These are phyloP conservation scores for Flaveria bidentis DNA, from an alignment of 129 eudicot species.

Conservation along the genomic window DNA sequence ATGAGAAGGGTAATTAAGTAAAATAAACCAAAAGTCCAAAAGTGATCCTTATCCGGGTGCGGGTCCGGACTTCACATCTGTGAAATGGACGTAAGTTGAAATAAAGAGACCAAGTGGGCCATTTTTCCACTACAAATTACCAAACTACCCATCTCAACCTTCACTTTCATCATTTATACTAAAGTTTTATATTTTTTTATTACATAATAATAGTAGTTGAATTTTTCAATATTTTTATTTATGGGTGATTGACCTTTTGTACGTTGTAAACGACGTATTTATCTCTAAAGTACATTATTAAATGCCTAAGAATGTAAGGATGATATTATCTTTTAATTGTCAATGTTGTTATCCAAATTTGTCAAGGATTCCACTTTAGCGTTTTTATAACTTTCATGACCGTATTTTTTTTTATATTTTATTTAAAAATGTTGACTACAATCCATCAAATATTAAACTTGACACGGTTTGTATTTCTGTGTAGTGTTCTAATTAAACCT, in stretches of 20 bases:
- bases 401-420: not conserved
- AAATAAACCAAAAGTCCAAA: not conserved
- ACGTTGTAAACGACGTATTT: conserved; percentile 16
- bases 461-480: no score
- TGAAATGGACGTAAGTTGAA: conserved; percentile 31
- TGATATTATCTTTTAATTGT: not conserved
- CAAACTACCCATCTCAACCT: conserved; percentile 1
- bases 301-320: not conserved
- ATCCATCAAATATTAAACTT: no score
- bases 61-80: conserved; percentile 33
- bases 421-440: not conserved
- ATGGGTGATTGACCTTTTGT: conserved; percentile 22
- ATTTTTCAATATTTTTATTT: conserved; percentile 8
- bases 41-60: conserved; percentile 32
- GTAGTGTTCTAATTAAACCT: no score
- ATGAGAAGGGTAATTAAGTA: conserved; percentile 14
- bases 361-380: not conserved
- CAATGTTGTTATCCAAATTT: not conserved
- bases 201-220: not conserved
- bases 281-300: not conserved
- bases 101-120: conserved; percentile 25
- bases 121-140: not conserved
- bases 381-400: not conserved
- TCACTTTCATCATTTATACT: conserved; percentile 29
- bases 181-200: not conserved